A percentile compares a stretch with the other conserved stretches of the same genome.
phyloP scores from a whole-genome alignment of 129 eudicot species.

The Flaveria linearis region DNA sequence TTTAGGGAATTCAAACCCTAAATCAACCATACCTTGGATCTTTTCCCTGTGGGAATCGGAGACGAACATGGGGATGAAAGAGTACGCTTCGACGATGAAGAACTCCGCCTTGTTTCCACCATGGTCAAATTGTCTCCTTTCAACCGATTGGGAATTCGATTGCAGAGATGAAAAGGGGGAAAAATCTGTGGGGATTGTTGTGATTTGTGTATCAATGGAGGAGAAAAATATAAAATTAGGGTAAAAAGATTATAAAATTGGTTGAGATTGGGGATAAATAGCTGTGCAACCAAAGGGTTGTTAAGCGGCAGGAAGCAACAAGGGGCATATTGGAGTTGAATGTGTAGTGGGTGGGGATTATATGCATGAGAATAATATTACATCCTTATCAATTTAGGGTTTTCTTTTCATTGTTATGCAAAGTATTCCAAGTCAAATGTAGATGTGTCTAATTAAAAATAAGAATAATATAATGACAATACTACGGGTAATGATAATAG shows the following conservation, averaged over 20 bases:
- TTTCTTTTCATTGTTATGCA: no score
- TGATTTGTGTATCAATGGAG: neutral
- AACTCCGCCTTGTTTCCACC: constrained; percentile 85
- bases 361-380: no score
- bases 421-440: no score
- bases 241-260: constrained; percentile 19
- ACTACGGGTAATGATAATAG: no score
- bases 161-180: constrained; percentile 33
- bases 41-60: constrained; percentile 59
- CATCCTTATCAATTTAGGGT: no score
- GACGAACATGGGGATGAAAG: constrained; percentile 60
- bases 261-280: constrained; percentile 24
- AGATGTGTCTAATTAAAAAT: no score
- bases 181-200: constrained; percentile 34
- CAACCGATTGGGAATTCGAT: constrained; percentile 25
- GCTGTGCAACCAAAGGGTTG: constrained; percentile 26
- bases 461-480: no score
- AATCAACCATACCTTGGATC: constrained; percentile 59
- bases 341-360: constrained; percentile 30
- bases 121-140: constrained; percentile 37
- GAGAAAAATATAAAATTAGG: neutral
- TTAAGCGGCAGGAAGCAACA: constrained; percentile 35
- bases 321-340: constrained; percentile 23
- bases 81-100: constrained; percentile 74
- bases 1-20: neutral